phyloP scores from a whole-genome alignment of 2,329 filamentous ascomycete species.

The Truncatella angustata region DNA sequence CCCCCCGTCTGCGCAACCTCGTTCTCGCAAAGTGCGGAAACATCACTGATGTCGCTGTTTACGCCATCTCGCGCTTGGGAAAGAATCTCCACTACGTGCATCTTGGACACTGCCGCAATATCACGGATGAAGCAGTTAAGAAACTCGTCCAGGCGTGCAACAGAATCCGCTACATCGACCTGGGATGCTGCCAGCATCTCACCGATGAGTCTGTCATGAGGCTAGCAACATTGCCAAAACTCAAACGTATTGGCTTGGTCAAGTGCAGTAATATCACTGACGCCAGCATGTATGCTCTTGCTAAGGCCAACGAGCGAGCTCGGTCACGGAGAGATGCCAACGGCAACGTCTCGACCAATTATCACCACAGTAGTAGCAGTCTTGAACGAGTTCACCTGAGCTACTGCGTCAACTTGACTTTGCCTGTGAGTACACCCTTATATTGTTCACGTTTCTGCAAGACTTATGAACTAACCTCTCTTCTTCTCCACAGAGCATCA shows the following conservation, averaged over 20 bases:
- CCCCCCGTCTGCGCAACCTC: conserved; percentile 85
- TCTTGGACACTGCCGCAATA: conserved; percentile 85
- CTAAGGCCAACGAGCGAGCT: conserved; percentile 61
- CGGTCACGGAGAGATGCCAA: conserved; percentile 47
- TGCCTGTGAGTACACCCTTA: conserved; percentile 59
- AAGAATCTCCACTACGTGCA: conserved; percentile 98
- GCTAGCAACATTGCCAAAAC: conserved; percentile 82
- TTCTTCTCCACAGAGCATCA: conserved; percentile 73
- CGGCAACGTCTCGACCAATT: conserved; percentile 49
- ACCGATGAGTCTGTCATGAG: conserved; percentile 85
- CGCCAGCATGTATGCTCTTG: conserved; percentile 80
- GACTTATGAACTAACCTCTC: background rate
- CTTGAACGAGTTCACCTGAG: conserved; percentile 94
- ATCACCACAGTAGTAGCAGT: conserved; percentile 58
- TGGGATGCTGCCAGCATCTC: conserved; percentile 89
- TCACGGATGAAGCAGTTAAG: conserved; percentile 86
- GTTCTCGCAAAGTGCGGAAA: conserved; percentile 92
- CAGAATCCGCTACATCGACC: conserved; percentile 92
- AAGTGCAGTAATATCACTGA: conserved; percentile 93
- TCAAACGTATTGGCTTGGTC: conserved; percentile 91
- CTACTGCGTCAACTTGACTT: conserved; percentile 83
- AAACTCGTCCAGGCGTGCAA: conserved; percentile 83
- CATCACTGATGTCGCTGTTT: conserved; percentile 85
- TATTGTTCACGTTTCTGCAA: conserved; percentile 22
- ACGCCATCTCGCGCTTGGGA: conserved; percentile 82